Evolutionary conservation across 208 protist genomes (phyloP), one percentile per base, ranked within the genome.

Genomic region (Crithidia bombi): DNA sequence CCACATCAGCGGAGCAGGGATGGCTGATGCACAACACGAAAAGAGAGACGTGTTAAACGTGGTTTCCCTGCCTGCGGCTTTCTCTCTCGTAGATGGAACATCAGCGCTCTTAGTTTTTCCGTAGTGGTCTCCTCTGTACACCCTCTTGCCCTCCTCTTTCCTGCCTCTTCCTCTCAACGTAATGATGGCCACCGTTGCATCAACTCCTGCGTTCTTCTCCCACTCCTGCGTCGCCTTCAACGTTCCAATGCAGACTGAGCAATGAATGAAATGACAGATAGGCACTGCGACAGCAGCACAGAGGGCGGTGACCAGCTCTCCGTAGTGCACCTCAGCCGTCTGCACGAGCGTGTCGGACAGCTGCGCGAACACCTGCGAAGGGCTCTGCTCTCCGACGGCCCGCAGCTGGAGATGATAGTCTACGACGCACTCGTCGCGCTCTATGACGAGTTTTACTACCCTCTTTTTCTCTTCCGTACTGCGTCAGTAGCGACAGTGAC

Each of bases 311-410:
- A 69, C 14, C 17, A 49, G 17, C 38, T 76, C 36, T 76, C 75
- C 19, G 46, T 81, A 4, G 54, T 72, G 26, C 43, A 49, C 6
- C 75, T 91, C 36, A 75, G 67, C 46, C 65, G 35, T 1, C 30
- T 89, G 5, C 57, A 81, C 21, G 70, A 74, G 9, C 49, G 75
- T 4, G 77, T 89, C 61, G 55, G 77, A 43, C 38, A 44, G 21
- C 65, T 93, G 33, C 85, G 88, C 2, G 44, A 51, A 12, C 46
- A 75, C 25, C 55, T 93, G 5, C 68, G 78, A 1, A 59, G 51
- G n/a, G 85, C 77, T 3, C 78, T 93, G 26, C 49, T 90, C 21
- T 64, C 82, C 28, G 75, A 91, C 38, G 76, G 74, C 4, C 86
- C 82, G 12, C 77, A 81, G 19, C 56, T 76, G 56, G 85, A 94